phyloP scores from a whole-genome alignment of 2,329 filamentous ascomycete genomes.

The Trichoderma oligosporum region DNA sequence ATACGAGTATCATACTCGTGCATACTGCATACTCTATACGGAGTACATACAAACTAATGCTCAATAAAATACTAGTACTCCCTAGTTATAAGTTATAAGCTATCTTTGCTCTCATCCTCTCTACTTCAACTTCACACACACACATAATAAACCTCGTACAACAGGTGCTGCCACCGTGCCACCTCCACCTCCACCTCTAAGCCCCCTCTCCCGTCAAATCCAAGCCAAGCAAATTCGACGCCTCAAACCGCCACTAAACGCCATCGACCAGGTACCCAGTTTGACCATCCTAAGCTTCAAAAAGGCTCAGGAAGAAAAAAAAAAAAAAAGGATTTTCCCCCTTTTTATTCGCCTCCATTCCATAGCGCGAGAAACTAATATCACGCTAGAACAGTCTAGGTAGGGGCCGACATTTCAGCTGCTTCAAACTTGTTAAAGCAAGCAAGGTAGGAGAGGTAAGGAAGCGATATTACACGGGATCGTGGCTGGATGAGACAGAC shows the following conservation, averaged over 20 bases:
- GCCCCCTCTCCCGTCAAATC: neutral
- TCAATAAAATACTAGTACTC: neutral
- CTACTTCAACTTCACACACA: too few species aligned
- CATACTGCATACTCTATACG: neutral
- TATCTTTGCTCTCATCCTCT: too few species aligned
- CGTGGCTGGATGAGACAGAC: neutral
- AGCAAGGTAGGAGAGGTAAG: neutral
- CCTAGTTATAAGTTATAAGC: too few species aligned
- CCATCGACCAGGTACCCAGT: neutral
- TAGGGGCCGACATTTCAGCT: neutral
- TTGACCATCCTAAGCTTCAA: neutral
- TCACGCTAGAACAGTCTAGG: neutral
- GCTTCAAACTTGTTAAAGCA: neutral
- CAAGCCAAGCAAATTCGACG: neutral
- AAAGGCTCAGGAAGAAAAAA: too few species aligned
- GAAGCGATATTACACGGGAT: neutral
- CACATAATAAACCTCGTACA: neutral
- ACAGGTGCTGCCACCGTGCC: too few species aligned
- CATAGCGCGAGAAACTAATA: neutral
- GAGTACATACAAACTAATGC: too few species aligned
- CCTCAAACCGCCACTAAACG: neutral
- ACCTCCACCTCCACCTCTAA: too few species aligned
- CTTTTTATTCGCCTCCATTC: neutral
- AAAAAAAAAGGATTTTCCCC: neutral
- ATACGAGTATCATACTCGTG: too few species aligned